Conservation (phyloP, 306 rosid species). For the Leucaena leucocephala region DNA sequence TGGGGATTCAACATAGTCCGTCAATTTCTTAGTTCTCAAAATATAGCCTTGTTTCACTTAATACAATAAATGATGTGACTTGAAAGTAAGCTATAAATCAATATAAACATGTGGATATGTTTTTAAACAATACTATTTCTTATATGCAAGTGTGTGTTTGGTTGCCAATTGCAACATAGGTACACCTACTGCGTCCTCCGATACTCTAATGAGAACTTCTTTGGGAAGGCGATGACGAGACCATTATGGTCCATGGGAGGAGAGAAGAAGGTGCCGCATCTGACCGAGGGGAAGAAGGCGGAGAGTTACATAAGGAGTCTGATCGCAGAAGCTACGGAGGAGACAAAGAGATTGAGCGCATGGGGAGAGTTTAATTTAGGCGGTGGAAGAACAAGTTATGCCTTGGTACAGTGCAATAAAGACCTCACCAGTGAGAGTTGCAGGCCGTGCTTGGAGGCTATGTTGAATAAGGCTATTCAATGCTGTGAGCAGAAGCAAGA, state of each 20-base stretch:
- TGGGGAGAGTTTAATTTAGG: neutral
- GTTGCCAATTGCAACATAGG: too few species aligned
- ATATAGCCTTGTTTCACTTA: too few species aligned
- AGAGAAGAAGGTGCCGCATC: neutral
- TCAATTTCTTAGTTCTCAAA: too few species aligned
- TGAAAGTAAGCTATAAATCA: too few species aligned
- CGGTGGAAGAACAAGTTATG: neutral
- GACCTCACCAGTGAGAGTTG: conserved; percentile 38
- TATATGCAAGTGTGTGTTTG: too few species aligned
- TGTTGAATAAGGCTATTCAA: conserved; percentile 35
- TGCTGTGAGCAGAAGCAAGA: neutral
- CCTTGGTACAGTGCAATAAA: conserved; percentile 46
- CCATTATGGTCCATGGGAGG: neutral
- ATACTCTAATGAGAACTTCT: neutral
- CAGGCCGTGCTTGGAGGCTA: conserved; percentile 37
- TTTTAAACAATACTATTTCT: too few species aligned
- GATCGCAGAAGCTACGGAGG: neutral
- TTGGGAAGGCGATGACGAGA: neutral
- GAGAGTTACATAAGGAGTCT: neutral
- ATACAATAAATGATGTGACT: too few species aligned
- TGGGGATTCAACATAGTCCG: too few species aligned
- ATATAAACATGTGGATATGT: too few species aligned
- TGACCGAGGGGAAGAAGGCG: neutral
- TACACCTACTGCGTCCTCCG: too few species aligned
- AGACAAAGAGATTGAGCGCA: neutral